Evolutionary conservation across 2,329 filamentous ascomycete species (phyloP).

Genomic region (Hypoxylon sp.): DNA sequence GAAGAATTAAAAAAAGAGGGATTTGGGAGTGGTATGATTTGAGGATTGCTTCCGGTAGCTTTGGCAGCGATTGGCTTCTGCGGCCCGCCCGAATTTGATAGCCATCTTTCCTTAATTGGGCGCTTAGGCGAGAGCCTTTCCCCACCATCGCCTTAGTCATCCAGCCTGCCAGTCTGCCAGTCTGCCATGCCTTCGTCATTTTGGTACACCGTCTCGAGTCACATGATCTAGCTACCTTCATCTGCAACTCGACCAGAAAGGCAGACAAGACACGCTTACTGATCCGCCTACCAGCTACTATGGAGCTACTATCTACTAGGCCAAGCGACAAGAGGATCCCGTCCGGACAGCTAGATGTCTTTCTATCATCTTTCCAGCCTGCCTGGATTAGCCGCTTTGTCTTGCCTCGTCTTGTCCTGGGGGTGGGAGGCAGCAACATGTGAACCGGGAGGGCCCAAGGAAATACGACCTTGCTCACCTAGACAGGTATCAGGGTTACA

Average conservation of each 20-base stretch:
- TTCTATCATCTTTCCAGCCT: too few relatives aligned
- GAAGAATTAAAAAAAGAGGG: slow-evolving; percentile 29
- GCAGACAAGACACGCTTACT: too few relatives aligned
- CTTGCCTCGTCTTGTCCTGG: too few relatives aligned
- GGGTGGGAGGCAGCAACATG: too few relatives aligned
- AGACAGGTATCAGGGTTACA: not conserved
- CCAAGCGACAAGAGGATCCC: too few relatives aligned
- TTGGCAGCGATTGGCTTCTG: slow-evolving; percentile 17
- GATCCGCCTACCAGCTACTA: too few relatives aligned
- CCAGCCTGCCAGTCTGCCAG: not conserved
- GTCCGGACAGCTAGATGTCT: not conserved
- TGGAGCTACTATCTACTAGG: too few relatives aligned
- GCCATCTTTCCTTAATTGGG: slow-evolving; percentile 35
- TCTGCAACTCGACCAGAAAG: not conserved
- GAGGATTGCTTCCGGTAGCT: slow-evolving; percentile 30
- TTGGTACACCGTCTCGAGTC: too few relatives aligned
- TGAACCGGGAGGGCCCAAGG: too few relatives aligned
- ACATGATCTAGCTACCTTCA: not conserved
- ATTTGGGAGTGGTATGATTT: slow-evolving; percentile 42
- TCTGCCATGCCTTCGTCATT: not conserved
- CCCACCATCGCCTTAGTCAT: not conserved
- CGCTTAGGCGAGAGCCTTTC: slow-evolving; percentile 9
- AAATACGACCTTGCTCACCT: slow-evolving; percentile 3
- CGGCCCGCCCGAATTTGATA: slow-evolving; percentile 30
- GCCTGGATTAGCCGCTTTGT: too few relatives aligned